phyloP scores from a whole-genome alignment of 169 alveolate genomes.

The Plasmodium gaboni region DNA sequence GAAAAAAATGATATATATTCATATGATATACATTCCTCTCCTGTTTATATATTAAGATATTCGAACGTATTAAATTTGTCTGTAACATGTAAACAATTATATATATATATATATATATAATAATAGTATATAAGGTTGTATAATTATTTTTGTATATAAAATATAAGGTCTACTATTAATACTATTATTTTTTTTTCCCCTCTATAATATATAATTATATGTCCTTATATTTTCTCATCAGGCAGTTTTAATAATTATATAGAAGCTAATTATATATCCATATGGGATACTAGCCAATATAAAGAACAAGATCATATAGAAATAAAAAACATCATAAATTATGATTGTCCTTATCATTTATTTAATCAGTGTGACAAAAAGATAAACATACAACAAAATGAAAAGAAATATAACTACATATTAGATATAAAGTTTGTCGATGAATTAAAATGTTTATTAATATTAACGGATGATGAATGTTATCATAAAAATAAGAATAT shows the following conservation, averaged over 20 bases:
- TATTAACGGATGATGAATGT: not conserved
- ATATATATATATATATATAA: too few species aligned
- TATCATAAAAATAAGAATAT: not conserved
- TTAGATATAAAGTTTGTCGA: not conserved
- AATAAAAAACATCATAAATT: not conserved
- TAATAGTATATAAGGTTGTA: too few species aligned
- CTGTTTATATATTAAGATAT: not conserved
- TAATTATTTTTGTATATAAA: too few species aligned
- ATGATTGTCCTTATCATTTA: not conserved
- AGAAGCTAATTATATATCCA: not conserved
- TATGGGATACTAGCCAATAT: not conserved
- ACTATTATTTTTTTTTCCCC: not conserved
- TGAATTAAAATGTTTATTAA: not conserved
- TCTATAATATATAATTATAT: not conserved
- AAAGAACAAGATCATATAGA: slow-evolving; percentile 4
- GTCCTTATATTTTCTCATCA: not conserved
- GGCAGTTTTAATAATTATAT: not conserved
- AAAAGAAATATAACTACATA: not conserved
- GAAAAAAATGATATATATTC: not conserved
- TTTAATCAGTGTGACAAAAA: not conserved
- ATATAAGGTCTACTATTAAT: too few species aligned
- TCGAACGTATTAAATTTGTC: not conserved
- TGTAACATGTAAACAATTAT: not conserved
- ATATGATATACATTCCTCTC: not conserved
- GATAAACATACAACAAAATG: not conserved